These are phyloP conservation scores for Pyrenula aspistea DNA, from an alignment of 495 filamentous ascomycete species.

Conservation along the genomic window DNA sequence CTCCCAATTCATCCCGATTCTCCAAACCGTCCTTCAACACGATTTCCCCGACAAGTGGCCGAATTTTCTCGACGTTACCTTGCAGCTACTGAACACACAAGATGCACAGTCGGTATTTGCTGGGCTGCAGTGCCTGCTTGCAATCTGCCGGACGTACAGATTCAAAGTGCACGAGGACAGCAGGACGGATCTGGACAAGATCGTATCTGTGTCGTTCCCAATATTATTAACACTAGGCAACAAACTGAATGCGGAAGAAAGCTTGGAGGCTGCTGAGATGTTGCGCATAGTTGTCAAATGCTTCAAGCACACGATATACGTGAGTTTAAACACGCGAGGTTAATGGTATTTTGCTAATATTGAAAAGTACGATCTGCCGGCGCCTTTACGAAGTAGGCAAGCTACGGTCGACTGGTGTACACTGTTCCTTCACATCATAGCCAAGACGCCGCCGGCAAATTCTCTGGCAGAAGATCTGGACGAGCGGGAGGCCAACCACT, in stretches of 20 bases:
- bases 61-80: constrained; percentile 76
- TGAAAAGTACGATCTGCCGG: constrained; percentile 71
- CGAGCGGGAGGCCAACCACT: constrained; percentile 85
- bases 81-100: constrained; percentile 72
- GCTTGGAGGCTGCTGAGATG: constrained; percentile 92
- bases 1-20: constrained; percentile 79
- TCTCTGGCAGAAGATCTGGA: constrained; percentile 72
- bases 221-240: constrained; percentile 76
- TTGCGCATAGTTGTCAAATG: constrained; percentile 86
- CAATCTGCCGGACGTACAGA: constrained; percentile 84
- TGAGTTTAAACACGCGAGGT: constrained; percentile 32
- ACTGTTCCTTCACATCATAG: constrained; percentile 79
- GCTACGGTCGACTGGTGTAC: constrained; percentile 90
- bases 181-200: constrained; percentile 81
- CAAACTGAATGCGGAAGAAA: constrained; percentile 77
- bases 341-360: constrained; percentile 8
- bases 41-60: constrained; percentile 96
- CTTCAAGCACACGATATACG: constrained; percentile 95
- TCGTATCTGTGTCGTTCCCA: constrained; percentile 86
- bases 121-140: constrained; percentile 84
- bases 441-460: constrained; percentile 67
- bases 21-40: constrained; percentile 89
- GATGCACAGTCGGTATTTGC: constrained; percentile 80
- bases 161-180: constrained; percentile 73
- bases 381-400: constrained; percentile 61